phyloP scores from a whole-genome alignment of 1,139 yeast species.

The Yamadazyma songkhlaensis region DNA sequence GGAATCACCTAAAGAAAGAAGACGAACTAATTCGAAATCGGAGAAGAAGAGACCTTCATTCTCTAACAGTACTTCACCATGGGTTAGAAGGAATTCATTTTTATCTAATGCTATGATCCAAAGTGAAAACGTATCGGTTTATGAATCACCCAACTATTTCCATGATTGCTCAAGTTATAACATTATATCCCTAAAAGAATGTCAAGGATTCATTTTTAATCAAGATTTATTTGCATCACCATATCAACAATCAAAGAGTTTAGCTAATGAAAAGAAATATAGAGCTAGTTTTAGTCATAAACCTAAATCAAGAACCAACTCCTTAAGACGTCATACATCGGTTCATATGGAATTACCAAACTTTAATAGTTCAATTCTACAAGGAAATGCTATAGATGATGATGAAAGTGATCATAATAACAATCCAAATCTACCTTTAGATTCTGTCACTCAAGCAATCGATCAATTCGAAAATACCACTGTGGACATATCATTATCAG shows the following conservation, averaged over 20 bases:
- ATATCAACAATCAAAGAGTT: constrained; percentile 55
- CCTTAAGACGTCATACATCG: constrained; percentile 32
- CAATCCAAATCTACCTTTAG: background rate
- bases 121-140: constrained; percentile 57
- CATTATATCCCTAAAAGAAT: constrained; percentile 53
- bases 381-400: constrained; percentile 18
- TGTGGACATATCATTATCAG: constrained; percentile 12
- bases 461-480: constrained; percentile 19
- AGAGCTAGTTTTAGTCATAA: constrained; percentile 22
- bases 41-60: constrained; percentile 40
- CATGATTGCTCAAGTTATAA: constrained; percentile 31
- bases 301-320: constrained; percentile 9
- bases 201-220: constrained; percentile 74
- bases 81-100: constrained; percentile 59
- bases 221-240: constrained; percentile 71
- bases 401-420: constrained; percentile 11
- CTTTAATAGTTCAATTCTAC: constrained; percentile 15
- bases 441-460: constrained; percentile 10
- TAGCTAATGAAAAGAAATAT: constrained; percentile 35
- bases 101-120: constrained; percentile 61
- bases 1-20: constrained; percentile 9
- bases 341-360: constrained; percentile 25
- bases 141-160: constrained; percentile 42
- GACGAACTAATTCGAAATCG: constrained; percentile 12
- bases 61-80: constrained; percentile 49